Evolutionary conservation across 2,329 filamentous ascomycete genomes (phyloP), one percentile per base, ranked within the genome.

Genomic region (Bipolaris zeicola): DNA sequence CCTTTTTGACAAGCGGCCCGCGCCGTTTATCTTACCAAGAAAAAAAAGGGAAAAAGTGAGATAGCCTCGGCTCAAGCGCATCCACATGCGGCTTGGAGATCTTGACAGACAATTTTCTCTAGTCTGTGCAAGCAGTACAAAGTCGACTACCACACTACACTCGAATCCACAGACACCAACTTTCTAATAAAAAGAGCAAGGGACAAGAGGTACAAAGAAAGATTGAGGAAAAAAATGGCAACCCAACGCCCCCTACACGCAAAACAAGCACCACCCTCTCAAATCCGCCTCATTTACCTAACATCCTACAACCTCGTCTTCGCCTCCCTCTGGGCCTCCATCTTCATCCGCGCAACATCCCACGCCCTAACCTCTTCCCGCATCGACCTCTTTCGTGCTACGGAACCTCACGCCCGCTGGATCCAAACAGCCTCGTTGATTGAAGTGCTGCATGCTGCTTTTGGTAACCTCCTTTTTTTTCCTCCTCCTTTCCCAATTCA

Each of bases 251-350:
- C 28, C 28, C 28, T 3, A 14, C 8, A 10, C 2, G 26, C 26
- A 28, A 28, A 28, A 28, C 42, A 6, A 31, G 10, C 26, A 31
- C 10, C 31, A 33, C 5, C 13, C 43, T 52, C 42, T 20, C 42
- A 22, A 24, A 18, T 22, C 43, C 42, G 42, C 43, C 54, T 16
- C 59, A 57, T 58, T 1, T 70, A 70, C 53, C 55, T 70, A 5
- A 70, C 67, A 1, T 28, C 46, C 6, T 69, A 65, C 55, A 70
- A 70, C 48, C 8, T 60, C 16, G 16, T 69, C 10, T 68, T 68
- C 39, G 57, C 62, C 6, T 33, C 55, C 1, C 55, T 70, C 8
- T 70, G 67, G 67, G 38, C 42, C 1, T 60, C 56, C 3, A 33
- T 65, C 1, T 60, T 64, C 20, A 13, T 55, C 14, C 52, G 13